Evolutionary conservation across 164 flowering plant genomes (phyloP), one percentile per base, ranked within the genome.

Genomic region (Paratinospora sagittata): DNA sequence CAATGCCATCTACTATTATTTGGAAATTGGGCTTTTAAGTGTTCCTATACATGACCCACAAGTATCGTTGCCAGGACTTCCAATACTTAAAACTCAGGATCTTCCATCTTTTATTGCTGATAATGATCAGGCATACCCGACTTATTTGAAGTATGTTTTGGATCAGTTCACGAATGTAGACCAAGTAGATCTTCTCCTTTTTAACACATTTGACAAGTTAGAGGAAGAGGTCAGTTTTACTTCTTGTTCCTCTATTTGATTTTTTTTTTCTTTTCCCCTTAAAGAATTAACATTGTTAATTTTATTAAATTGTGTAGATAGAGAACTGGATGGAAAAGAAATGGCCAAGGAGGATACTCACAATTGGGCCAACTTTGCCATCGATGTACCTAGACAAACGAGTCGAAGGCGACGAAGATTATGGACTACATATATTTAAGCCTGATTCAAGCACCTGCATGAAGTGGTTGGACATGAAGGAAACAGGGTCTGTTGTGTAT

Each of bases 331-430:
- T 66, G 64, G 49, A 27, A 26, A 41, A 67, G 58, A 16, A 45
- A 24, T 70, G 45, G 49, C 68, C 69, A 23, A 37, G 58, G 17
- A 74, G 4, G 34, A 4, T 4, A 30, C 34, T n/a, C 23, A 43
- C 80, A 0, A 65, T 82, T 8, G 85, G 85, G 45, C 85, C 85
- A 33, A 70, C 80, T 7, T 9, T 80, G n/a, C 76, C 80, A 2
- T 73, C 80, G 5, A 34, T 72, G 9, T 82, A 72, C 75, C 27
- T 77, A 9, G 73, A 70, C 72, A 77, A 65, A 11, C 21, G 79
- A 19, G 8, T 69, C 8, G 66, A 68, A 30, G 75, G 61, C 6
- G 70, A 64, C 64, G 37, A n/a, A 1, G 63, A 72, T 14, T 68
- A 72, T 16, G 70, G 70, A 6, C 61, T 57, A 1, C 65, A 69